phyloP scores from a whole-genome alignment of 1,284 basidiomycete genomes.

The Fomitopsis pinicola region DNA sequence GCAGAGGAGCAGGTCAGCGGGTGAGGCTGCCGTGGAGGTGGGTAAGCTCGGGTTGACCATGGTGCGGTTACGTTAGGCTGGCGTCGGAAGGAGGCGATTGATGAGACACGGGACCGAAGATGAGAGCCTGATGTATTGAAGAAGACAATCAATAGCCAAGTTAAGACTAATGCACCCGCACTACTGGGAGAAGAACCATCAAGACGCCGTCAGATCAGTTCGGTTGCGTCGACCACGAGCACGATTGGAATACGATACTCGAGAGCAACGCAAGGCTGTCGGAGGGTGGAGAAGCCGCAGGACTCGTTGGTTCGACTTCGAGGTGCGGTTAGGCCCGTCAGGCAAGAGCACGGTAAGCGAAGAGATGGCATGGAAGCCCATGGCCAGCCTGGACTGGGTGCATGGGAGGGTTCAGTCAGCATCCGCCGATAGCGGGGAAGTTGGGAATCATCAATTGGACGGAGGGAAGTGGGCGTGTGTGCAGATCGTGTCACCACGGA shows the following conservation, averaged over 20 bases:
- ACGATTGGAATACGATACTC: neutral
- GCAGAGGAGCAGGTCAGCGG: neutral
- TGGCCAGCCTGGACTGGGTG: neutral
- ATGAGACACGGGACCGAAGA: conserved; percentile 3
- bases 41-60: neutral
- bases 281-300: neutral
- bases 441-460: neutral
- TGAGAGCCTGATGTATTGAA: neutral
- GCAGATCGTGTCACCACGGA: neutral
- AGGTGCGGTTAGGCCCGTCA: neutral
- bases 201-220: neutral
- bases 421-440: conserved; percentile 19
- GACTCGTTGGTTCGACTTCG: neutral
- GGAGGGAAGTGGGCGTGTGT: neutral
- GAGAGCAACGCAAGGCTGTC: neutral
- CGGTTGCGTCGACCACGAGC: neutral
- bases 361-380: conserved; percentile 1
- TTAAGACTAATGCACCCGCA: neutral
- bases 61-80: neutral
- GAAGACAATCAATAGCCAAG: neutral
- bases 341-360: neutral
- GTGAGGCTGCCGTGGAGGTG: neutral
- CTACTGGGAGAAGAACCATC: neutral
- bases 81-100: neutral
- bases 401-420: conserved; percentile 14